Percentiles rank a stretch among this genome's conserved stretches.
phyloP scores from a whole-genome alignment of 371 early-diverging fungal genomes.

The Haplosporangium sp. region DNA sequence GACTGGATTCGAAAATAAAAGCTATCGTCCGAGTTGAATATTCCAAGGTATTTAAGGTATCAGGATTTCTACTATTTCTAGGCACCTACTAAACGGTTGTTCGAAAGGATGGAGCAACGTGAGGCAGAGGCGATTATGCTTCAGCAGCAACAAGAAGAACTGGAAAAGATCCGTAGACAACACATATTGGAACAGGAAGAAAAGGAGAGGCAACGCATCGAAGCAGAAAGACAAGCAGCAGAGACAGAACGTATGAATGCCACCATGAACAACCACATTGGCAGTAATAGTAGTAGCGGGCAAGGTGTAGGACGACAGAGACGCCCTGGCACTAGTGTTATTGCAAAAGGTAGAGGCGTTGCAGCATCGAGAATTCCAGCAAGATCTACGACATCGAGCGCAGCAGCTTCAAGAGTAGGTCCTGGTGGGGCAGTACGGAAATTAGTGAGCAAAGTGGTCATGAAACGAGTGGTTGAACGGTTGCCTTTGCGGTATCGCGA shows the following conservation, averaged over 20 bases:
- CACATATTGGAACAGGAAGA: slow-evolving; percentile 43
- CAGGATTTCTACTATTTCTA: neutral
- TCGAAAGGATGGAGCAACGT: slow-evolving; percentile 50
- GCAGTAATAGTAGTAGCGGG: slow-evolving; percentile 1
- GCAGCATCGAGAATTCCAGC: slow-evolving; percentile 34
- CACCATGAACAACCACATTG: slow-evolving; percentile 7
- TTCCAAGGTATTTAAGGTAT: neutral
- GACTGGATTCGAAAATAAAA: neutral
- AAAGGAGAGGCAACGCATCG: slow-evolving; percentile 32
- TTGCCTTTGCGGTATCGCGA: slow-evolving; percentile 49
- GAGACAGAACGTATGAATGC: slow-evolving; percentile 38
- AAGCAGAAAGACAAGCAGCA: slow-evolving; percentile 32
- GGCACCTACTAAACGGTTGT: slow-evolving; percentile 48
- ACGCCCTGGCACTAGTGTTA: slow-evolving; percentile 1
- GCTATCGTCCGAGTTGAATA: neutral
- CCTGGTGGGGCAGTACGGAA: slow-evolving; percentile 43
- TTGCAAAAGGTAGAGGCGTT: slow-evolving; percentile 5
- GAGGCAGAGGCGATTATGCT: slow-evolving; percentile 39
- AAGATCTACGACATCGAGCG: slow-evolving; percentile 10
- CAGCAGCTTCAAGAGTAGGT: slow-evolving; percentile 41
- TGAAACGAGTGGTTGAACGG: slow-evolving; percentile 49
- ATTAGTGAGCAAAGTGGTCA: slow-evolving; percentile 34
- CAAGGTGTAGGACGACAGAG: slow-evolving; percentile 8
- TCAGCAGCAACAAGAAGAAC: slow-evolving; percentile 51
- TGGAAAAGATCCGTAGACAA: slow-evolving; percentile 39